Percentiles rank a stretch among this genome's conserved stretches.
phyloP scores from a whole-genome alignment of 140 eudicot genomes.

The Oenanthe javanica region DNA sequence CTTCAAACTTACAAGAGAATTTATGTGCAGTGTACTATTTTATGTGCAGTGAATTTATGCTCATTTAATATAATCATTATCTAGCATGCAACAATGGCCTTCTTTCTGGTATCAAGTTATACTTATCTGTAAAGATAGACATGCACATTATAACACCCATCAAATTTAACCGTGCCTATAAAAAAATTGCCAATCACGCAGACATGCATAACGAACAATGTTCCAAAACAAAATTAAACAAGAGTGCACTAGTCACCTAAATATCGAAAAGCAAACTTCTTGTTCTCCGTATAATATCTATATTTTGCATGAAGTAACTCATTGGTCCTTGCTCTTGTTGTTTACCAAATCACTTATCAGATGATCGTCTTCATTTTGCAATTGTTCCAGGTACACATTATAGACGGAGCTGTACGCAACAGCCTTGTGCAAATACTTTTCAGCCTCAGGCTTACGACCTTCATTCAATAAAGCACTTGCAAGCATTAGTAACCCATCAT shows the following conservation, averaged over 20 bases:
- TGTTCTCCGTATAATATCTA: not conserved
- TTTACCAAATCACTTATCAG: constrained; percentile 45
- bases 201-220: not conserved
- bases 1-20: no score
- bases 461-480: constrained; percentile 50
- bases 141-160: not conserved
- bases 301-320: constrained; percentile 9
- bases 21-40: no score
- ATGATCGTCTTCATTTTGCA: constrained; percentile 38
- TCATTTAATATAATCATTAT: no score
- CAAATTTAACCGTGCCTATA: not conserved
- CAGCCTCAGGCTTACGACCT: constrained; percentile 63
- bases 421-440: constrained; percentile 41
- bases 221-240: not conserved
- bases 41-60: no score
- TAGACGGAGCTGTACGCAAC: constrained; percentile 48
- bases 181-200: not conserved
- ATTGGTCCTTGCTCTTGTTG: constrained; percentile 57
- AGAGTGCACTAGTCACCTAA: not conserved
- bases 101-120: no score
- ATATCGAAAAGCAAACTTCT: not conserved
- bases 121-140: no score
- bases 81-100: no score
- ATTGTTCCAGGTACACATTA: constrained; percentile 33
- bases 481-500: constrained; percentile 60